Conservation (phyloP, 1,139 yeast genomes). For the Meyerozyma elateridarum region DNA sequence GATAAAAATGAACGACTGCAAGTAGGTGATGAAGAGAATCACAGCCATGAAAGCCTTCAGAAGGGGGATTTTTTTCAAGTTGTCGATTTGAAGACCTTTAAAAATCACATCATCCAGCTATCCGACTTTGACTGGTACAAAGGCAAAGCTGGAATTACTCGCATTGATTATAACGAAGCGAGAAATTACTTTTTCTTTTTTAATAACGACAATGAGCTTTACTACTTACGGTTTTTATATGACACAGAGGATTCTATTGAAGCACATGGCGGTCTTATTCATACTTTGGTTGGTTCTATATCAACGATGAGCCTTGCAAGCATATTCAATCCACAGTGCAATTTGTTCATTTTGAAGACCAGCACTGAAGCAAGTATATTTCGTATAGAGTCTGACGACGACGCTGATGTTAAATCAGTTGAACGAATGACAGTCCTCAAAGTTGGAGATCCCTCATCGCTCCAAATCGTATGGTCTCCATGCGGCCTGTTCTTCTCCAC, state of each 20-base stretch:
- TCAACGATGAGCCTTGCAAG: slow-evolving; percentile 6
- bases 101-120: slow-evolving; percentile 26
- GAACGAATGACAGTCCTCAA: no score
- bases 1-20: slow-evolving; percentile 16
- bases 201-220: slow-evolving; percentile 25
- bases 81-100: slow-evolving; percentile 30
- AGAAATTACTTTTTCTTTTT: slow-evolving; percentile 29
- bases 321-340: slow-evolving; percentile 25
- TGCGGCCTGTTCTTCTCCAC: slow-evolving; percentile 32
- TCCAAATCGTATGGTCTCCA: slow-evolving; percentile 31
- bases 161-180: slow-evolving; percentile 23
- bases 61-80: slow-evolving; percentile 24
- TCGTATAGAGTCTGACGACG: no score
- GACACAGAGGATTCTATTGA: no score
- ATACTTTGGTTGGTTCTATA: no score
- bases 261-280: no score
- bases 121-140: slow-evolving; percentile 30
- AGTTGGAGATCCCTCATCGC: no score
- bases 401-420: slow-evolving; percentile 6
- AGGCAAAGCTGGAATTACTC: slow-evolving; percentile 16
- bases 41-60: slow-evolving; percentile 6
- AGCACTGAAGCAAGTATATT: no score
- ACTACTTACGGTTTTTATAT: no score
- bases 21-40: slow-evolving; percentile 4
- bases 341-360: slow-evolving; percentile 14